A percentile compares a stretch with the other conserved stretches of the same genome.
phyloP scores from a whole-genome alignment of 2,329 filamentous ascomycete genomes.

The Aspergillus quadricinctus region DNA sequence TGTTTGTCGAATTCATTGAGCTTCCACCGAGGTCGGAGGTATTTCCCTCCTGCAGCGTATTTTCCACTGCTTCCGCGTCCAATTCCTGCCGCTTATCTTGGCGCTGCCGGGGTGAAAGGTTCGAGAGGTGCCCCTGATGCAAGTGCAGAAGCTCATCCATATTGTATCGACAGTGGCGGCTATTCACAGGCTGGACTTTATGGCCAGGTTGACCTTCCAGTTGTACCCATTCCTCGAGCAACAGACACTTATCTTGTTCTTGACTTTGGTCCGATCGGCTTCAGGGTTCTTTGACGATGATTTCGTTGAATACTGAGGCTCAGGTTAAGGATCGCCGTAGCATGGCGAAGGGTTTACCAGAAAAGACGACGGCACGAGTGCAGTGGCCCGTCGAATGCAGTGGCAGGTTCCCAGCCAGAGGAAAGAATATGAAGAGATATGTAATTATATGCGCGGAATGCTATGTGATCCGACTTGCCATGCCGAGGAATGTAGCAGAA shows the following conservation, averaged over 20 bases:
- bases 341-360: constrained; percentile 1
- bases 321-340: constrained; percentile 1
- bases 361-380: background rate
- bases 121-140: constrained; percentile 27
- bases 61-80: constrained; percentile 2
- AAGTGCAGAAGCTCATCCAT: constrained; percentile 27
- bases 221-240: constrained; percentile 10
- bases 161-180: constrained; percentile 7
- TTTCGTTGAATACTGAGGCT: background rate
- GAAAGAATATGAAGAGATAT: background rate
- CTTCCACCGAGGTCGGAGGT: background rate
- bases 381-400: background rate
- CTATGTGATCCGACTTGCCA: constrained; percentile 9
- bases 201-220: constrained; percentile 12
- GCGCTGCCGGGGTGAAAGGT: constrained; percentile 23
- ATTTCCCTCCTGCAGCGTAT: background rate
- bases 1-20: constrained; percentile 5
- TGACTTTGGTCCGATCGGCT: background rate
- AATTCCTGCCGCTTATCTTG: constrained; percentile 5
- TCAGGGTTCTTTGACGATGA: background rate
- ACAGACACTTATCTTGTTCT: background rate
- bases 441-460: constrained; percentile 19
- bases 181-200: constrained; percentile 10
- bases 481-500: constrained; percentile 17
- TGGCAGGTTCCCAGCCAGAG: background rate